These are phyloP conservation scores for Inga leiocalycina DNA, from an alignment of 306 rosid species.

Conservation along the genomic window DNA sequence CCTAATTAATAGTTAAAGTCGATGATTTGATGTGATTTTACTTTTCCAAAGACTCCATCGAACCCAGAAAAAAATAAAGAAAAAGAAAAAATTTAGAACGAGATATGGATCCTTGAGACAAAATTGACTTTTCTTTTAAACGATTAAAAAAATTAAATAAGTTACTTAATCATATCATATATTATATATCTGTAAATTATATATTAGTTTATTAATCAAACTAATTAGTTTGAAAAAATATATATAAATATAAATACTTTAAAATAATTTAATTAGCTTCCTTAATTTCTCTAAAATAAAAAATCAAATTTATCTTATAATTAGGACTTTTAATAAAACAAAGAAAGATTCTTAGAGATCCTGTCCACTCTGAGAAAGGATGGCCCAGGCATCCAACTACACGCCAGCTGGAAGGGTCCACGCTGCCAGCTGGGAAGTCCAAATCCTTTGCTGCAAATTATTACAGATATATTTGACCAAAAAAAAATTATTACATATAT, in stretches of 20 bases:
- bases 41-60: not conserved
- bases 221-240: too few species aligned
- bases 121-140: too few species aligned
- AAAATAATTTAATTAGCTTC: too few species aligned
- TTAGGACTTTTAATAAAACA: not conserved
- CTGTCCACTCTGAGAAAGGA: not conserved
- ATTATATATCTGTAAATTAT: too few species aligned
- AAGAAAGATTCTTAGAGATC: not conserved
- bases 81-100: not conserved
- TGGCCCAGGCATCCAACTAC: not conserved
- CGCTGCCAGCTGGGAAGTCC: slow-evolving; percentile 4
- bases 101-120: not conserved
- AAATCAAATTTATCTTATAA: too few species aligned
- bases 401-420: not conserved
- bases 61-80: not conserved
- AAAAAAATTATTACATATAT: not conserved
- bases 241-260: too few species aligned
- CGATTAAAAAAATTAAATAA: too few species aligned
- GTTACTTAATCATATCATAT: too few species aligned
- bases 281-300: too few species aligned
- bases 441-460: not conserved
- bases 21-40: not conserved
- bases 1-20: not conserved
- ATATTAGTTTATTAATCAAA: too few species aligned
- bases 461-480: too few species aligned